A percentile compares a stretch with the other conserved stretches of the same genome.
These are phyloP conservation scores for Curvularia spicifera DNA, from an alignment of 2,329 filamentous ascomycete species.

Conservation along the genomic window DNA sequence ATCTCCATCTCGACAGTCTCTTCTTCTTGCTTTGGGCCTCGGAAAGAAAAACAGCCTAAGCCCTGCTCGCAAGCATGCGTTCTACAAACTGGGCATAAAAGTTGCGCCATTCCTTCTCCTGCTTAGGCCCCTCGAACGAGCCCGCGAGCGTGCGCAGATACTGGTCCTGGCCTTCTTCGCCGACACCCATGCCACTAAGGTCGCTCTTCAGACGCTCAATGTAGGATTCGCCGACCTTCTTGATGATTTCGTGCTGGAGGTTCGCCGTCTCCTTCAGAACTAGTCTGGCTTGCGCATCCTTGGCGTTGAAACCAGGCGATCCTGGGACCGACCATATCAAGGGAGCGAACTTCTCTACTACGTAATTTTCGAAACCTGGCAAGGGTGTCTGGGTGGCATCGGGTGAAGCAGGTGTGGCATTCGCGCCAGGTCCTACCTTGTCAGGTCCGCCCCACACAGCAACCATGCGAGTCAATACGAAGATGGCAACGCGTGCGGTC, in stretches of 20 bases:
- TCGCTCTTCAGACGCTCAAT: conserved; percentile 71
- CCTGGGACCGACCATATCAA: conserved; percentile 88
- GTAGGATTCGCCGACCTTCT: conserved; percentile 85
- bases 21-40: conserved; percentile 5
- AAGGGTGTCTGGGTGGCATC: conserved; percentile 63
- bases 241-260: conserved; percentile 87
- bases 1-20: conserved; percentile 5
- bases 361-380: conserved; percentile 89
- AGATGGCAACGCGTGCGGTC: conserved; percentile 77
- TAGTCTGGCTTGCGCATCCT: conserved; percentile 86
- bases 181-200: conserved; percentile 69
- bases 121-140: conserved; percentile 45
- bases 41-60: conserved; percentile 11
- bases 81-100: conserved; percentile 55
- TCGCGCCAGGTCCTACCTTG: conserved; percentile 48
- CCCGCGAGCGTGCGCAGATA: conserved; percentile 62
- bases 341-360: conserved; percentile 86
- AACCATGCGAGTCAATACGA: conserved; percentile 82
- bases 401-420: conserved; percentile 48
- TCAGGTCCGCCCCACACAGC: conserved; percentile 90
- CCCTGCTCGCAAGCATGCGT: conserved; percentile 32
- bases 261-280: conserved; percentile 86
- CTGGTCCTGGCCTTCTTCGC: conserved; percentile 67
- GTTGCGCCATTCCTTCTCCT: conserved; percentile 53
- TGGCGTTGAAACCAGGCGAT: conserved; percentile 78